Evolutionary conservation across 1,284 basidiomycete species (phyloP).

Genomic region (Spongiforma sp.): DNA sequence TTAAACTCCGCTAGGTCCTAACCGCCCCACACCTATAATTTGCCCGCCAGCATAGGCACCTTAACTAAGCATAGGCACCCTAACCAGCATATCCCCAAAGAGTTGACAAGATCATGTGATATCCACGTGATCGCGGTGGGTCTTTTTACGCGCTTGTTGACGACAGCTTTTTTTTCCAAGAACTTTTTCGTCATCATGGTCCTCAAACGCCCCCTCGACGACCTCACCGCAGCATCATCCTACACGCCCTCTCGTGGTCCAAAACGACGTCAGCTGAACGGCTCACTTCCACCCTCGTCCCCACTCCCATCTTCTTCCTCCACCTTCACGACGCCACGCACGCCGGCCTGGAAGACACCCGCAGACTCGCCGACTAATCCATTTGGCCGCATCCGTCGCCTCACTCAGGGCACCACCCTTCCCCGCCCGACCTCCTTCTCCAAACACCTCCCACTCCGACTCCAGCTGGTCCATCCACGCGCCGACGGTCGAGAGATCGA

Average conservation of each 20-base stretch:
- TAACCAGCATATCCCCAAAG: too few species aligned
- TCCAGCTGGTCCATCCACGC: conserved; percentile 56
- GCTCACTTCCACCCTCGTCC: conserved; percentile 35
- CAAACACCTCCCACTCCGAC: conserved; percentile 67
- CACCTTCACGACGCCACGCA: conserved; percentile 30
- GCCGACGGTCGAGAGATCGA: conserved; percentile 28
- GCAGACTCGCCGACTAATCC: conserved; percentile 62
- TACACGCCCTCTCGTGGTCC: conserved; percentile 35
- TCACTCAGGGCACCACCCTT: conserved; percentile 40
- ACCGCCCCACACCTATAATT: too few species aligned
- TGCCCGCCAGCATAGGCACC: too few species aligned
- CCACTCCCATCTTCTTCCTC: conserved; percentile 33
- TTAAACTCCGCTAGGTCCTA: too few species aligned
- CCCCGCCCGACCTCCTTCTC: conserved; percentile 53
- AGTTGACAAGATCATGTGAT: conserved; percentile 31
- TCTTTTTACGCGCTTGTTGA: conserved; percentile 27
- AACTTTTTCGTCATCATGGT: conserved; percentile 32
- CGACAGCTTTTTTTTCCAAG: too few species aligned
- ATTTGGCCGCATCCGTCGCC: conserved; percentile 51
- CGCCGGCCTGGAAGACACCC: conserved; percentile 39
- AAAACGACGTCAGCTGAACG: conserved; percentile 32
- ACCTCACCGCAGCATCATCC: conserved; percentile 18
- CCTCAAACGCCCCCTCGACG: conserved; percentile 31
- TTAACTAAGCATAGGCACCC: too few species aligned
- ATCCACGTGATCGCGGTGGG: conserved; percentile 22